phyloP scores from a whole-genome alignment of 768 basidiomycete species.

The Fomitopsis serialis region DNA sequence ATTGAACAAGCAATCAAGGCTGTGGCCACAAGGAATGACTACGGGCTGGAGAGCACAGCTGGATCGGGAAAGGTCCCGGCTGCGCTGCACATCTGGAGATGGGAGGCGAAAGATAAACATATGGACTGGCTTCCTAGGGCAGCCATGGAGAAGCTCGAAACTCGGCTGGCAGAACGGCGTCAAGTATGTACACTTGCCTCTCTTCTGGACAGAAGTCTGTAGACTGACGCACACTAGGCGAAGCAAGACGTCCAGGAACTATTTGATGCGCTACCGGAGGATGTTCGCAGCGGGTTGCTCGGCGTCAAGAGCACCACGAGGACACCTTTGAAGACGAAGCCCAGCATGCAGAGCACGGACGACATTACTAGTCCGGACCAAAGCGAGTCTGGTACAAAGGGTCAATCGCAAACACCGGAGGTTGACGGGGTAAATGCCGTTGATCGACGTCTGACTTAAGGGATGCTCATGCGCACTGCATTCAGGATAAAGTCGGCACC shows the following conservation, averaged over 20 bases:
- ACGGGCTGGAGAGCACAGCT: slow-evolving; percentile 57
- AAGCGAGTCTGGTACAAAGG: not conserved
- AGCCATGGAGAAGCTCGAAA: slow-evolving; percentile 55
- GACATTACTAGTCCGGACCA: slow-evolving; percentile 1
- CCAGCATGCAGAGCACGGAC: slow-evolving; percentile 1
- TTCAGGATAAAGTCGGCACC: not conserved
- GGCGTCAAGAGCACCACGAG: slow-evolving; percentile 23
- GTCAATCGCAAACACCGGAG: not conserved
- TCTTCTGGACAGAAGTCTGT: not conserved
- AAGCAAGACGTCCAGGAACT: slow-evolving; percentile 47
- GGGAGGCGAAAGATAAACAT: slow-evolving; percentile 69
- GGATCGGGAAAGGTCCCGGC: slow-evolving; percentile 51
- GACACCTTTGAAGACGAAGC: slow-evolving; percentile 3
- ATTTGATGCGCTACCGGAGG: slow-evolving; percentile 53
- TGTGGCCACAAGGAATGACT: slow-evolving; percentile 68
- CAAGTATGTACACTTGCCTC: slow-evolving; percentile 40
- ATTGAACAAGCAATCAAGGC: slow-evolving; percentile 64
- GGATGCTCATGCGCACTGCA: no score
- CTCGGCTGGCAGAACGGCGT: slow-evolving; percentile 55
- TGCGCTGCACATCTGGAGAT: slow-evolving; percentile 73
- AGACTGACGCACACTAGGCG: slow-evolving; percentile 35
- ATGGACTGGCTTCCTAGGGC: slow-evolving; percentile 65
- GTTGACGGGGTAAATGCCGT: no score
- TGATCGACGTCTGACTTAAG: no score
- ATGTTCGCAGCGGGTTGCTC: slow-evolving; percentile 51